Evolutionary conservation across 345 rosid species (phyloP).

Genomic region (Gossypioides kirkii): DNA sequence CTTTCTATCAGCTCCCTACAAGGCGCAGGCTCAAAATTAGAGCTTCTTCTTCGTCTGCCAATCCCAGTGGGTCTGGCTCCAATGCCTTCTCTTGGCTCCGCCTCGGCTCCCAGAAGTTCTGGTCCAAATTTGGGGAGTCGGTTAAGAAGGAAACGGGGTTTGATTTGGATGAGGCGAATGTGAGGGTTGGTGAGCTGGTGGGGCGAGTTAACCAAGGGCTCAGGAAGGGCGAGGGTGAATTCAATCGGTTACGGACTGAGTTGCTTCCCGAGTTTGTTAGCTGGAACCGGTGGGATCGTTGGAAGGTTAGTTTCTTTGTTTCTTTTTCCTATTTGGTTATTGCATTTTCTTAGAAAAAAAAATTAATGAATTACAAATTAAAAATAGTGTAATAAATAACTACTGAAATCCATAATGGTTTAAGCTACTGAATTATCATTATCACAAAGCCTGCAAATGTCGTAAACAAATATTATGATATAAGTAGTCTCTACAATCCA

Average conservation of each 20-base stretch:
- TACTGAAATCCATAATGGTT: no score
- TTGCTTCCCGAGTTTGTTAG: constrained; percentile 46
- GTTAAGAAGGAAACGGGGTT: constrained; percentile 67
- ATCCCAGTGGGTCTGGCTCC: constrained; percentile 34
- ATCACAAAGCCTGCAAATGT: no score
- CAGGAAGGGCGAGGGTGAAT: constrained; percentile 37
- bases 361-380: background rate
- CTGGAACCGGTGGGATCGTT: constrained; percentile 78
- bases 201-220: constrained; percentile 35
- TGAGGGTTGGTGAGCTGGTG: constrained; percentile 36
- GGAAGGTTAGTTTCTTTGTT: constrained; percentile 55
- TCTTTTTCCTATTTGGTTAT: background rate
- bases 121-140: constrained; percentile 51
- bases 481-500: no score
- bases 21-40: constrained; percentile 34
- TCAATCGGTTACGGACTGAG: constrained; percentile 48
- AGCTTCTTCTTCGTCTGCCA: constrained; percentile 35
- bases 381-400: no score
- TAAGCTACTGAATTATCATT: no score
- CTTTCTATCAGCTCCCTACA: constrained; percentile 23
- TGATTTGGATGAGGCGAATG: constrained; percentile 43
- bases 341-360: background rate
- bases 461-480: no score
- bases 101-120: constrained; percentile 48
- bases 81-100: constrained; percentile 58